Evolutionary conservation across 139 green algal species (phyloP).

Genomic region (Parachlorella kessleri): DNA sequence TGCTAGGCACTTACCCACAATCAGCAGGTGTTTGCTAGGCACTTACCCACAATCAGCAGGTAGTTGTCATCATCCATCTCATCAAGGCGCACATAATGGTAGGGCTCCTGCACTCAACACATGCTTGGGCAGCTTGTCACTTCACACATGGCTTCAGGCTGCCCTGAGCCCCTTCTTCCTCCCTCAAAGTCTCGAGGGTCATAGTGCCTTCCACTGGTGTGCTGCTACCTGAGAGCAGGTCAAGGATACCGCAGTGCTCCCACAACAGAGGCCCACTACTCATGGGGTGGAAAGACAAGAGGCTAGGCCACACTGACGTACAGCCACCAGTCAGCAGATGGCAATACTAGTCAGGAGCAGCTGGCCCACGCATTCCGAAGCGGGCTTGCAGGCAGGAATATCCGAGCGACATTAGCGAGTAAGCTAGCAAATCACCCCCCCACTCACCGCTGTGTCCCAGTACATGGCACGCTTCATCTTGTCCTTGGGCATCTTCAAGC

Average conservation of each 20-base stretch:
- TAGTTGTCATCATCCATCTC: constrained; percentile 52
- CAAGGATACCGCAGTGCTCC: too few relatives aligned
- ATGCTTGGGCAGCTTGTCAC: too few relatives aligned
- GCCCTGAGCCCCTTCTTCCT: too few relatives aligned
- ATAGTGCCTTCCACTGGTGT: not conserved
- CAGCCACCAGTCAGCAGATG: not conserved
- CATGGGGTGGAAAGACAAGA: not conserved
- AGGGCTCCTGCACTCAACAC: constrained; percentile 34
- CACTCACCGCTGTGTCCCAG: constrained; percentile 54
- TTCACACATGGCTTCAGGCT: not conserved
- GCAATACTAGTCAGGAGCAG: not conserved
- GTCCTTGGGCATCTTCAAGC: constrained; percentile 42
- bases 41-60: constrained; percentile 59
- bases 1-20: constrained; percentile 39
- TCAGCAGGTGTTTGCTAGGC: constrained; percentile 38
- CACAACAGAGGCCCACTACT: not conserved
- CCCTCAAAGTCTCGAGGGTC: too few relatives aligned
- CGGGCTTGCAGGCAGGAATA: not conserved
- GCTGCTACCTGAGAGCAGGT: not conserved
- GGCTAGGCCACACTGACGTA: not conserved
- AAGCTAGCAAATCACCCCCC: not conserved
- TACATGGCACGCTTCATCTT: constrained; percentile 48
- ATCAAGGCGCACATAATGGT: constrained; percentile 69
- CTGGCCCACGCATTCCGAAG: not conserved
- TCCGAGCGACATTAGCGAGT: not conserved